Evolutionary conservation across 2,329 filamentous ascomycete species (phyloP).

Genomic region (Fusarium tupiense): DNA sequence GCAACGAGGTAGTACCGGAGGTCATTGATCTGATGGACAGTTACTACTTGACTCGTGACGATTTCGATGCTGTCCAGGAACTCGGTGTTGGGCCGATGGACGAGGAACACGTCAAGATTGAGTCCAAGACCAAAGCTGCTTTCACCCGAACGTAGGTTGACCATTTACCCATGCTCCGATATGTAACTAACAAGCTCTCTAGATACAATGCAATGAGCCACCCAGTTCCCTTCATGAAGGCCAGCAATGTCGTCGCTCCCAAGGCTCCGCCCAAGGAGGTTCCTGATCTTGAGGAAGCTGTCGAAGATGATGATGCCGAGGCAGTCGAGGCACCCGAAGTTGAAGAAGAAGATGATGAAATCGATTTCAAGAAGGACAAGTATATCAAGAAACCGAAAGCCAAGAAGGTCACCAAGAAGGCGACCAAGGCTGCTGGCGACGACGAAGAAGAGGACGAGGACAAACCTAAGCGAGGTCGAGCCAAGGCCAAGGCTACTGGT

Average conservation of each 20-base stretch:
- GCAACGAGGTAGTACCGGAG: constrained; percentile 81
- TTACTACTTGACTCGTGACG: constrained; percentile 93
- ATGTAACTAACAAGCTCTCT: constrained; percentile 23
- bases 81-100: constrained; percentile 88
- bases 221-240: constrained; percentile 96
- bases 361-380: constrained; percentile 93
- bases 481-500: constrained; percentile 52
- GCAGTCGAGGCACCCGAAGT: constrained; percentile 65
- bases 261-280: constrained; percentile 78
- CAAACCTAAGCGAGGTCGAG: constrained; percentile 61
- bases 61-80: constrained; percentile 93
- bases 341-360: constrained; percentile 75
- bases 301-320: constrained; percentile 87
- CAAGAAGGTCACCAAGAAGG: constrained; percentile 61
- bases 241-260: constrained; percentile 76
- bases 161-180: neutral
- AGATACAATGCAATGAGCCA: constrained; percentile 90
- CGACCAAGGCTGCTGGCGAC: constrained; percentile 55
- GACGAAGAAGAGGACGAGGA: constrained; percentile 57
- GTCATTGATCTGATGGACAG: constrained; percentile 97
- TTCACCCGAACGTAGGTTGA: constrained; percentile 85
- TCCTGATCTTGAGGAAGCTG: constrained; percentile 94
- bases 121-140: constrained; percentile 84
- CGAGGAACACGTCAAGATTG: constrained; percentile 78
- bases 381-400: constrained; percentile 92